Base-by-base conservation (phyloP, 306 rosid species). In the Trichosanthes truncata region DNA sequence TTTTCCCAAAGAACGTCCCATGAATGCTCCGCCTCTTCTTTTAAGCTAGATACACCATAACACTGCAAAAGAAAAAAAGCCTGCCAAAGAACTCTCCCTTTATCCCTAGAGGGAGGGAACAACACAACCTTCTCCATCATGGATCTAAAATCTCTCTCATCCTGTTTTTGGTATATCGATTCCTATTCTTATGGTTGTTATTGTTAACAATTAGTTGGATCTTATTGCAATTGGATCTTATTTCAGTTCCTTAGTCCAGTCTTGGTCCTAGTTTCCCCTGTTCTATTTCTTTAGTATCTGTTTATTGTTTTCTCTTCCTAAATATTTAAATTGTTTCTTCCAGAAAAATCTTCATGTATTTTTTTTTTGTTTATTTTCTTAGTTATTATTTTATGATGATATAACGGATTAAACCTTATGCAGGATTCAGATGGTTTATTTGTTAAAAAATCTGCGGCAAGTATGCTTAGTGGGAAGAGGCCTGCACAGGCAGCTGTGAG, bases 401-500 rank as follows among this genome's bases (percentile, higher is more conserved):
- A 3, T 74, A 51, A 18, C 25, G 13, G 29, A 80, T 40, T 83
- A 78, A 76, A 80, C 75, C 78, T 31, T 72, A 6, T 85, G 76
- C 90, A 96, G 99, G 63, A 82, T 57, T 85, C 97, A 18, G 97
- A 90, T 55, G 80, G 88, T 83, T 83, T 87, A 36, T 84, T 89
- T 85, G 97, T 91, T 78, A 89, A 87, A 81, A 91, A 80, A 87
- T 91, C 99, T 31, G 98, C 99, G 38, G 97, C 99, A 65, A 91
- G 99, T 85, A 96, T 96, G 99, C 97, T 96, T 75, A 93, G 97
- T 88, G 98, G 99, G 84, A 96, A 87, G 91, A 91, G 94, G 87
- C 94, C 96, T 82, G 93, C 85, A 67, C 97, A 88, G 84, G 84
- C 89, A 85, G 96, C 85, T 80, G 99, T 96, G 84, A 86, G 99